These are phyloP conservation scores for Nemania sp. DNA, from an alignment of 2,329 filamentous ascomycete species.

Conservation along the genomic window DNA sequence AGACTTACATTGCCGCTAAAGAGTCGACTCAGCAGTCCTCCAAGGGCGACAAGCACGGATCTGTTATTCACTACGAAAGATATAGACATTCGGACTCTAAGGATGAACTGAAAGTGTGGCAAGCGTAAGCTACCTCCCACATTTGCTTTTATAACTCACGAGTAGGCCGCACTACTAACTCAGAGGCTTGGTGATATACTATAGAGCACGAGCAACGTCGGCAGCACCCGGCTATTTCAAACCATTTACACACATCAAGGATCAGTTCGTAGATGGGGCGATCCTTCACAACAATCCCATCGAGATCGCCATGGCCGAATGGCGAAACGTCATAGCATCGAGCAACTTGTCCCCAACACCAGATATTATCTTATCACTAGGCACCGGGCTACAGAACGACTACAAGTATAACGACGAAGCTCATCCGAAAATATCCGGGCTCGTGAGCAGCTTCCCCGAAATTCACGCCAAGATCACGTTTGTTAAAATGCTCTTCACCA, in stretches of 20 bases:
- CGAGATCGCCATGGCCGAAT: neutral
- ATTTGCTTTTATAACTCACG: neutral
- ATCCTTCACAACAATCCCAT: conserved; percentile 3
- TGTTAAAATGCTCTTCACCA: conserved; percentile 3
- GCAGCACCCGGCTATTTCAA: conserved; percentile 1
- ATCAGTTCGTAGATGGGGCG: conserved; percentile 2
- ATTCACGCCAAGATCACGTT: neutral
- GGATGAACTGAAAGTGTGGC: neutral
- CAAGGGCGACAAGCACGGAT: no score
- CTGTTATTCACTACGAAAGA: no score
- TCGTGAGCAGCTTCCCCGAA: neutral
- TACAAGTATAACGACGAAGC: neutral
- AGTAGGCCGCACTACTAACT: neutral
- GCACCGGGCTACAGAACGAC: neutral
- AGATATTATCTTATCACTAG: neutral
- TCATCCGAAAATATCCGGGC: neutral
- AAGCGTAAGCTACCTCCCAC: neutral
- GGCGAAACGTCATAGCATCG: neutral
- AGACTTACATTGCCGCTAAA: neutral
- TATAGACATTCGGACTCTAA: neutral
- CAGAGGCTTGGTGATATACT: neutral
- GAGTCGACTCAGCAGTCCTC: no score
- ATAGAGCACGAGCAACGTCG: conserved; percentile 4
- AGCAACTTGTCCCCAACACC: neutral
- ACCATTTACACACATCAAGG: neutral